phyloP scores from a whole-genome alignment of 768 basidiomycete species.

The Lyophyllum semitale region DNA sequence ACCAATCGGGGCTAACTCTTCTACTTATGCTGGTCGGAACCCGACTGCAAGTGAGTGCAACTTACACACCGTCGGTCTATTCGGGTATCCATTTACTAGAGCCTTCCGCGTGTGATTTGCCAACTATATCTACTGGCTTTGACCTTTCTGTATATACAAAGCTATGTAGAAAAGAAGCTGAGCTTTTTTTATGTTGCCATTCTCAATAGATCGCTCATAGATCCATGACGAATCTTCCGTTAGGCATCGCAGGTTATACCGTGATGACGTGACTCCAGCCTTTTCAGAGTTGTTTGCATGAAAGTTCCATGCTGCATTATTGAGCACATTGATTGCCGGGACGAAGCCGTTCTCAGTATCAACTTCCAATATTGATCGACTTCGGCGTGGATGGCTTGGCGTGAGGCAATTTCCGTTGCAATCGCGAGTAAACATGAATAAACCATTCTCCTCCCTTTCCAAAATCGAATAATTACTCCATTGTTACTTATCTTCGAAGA shows the following conservation, averaged over 20 bases:
- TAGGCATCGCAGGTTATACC: no score
- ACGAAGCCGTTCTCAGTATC: no score
- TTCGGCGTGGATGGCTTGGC: constrained; percentile 1
- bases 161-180: neutral
- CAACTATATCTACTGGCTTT: neutral
- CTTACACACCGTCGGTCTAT: neutral
- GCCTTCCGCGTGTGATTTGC: neutral
- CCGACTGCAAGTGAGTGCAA: neutral
- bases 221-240: no score
- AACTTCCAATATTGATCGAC: no score
- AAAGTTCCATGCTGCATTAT: no score
- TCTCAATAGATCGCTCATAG: no score
- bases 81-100: neutral
- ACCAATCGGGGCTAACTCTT: no score
- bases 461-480: neutral
- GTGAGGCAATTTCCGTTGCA: constrained; percentile 10
- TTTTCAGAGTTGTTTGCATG: no score
- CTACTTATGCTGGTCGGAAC: no score
- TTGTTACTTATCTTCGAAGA: neutral
- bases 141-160: neutral
- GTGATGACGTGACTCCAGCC: no score
- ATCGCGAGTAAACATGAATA: constrained; percentile 12
- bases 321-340: no score
- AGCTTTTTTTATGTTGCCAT: neutral
- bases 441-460: constrained; percentile 3